phyloP scores from a whole-genome alignment of 208 protist genomes.

The Acanthamoeba triangularis region DNA sequence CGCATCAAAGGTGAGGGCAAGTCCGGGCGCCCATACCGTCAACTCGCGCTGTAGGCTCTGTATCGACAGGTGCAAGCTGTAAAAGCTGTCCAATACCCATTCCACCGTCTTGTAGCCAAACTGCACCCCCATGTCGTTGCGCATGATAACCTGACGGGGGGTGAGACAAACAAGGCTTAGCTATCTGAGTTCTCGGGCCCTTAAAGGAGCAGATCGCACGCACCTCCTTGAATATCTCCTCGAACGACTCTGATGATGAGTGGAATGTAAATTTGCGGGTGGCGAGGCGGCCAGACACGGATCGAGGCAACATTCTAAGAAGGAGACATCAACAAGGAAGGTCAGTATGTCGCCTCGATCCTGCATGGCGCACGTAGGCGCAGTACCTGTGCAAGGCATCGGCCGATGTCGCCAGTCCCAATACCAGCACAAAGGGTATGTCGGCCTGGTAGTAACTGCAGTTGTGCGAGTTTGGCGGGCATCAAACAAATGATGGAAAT shows the following conservation, averaged over 20 bases:
- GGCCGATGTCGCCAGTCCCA: constrained; percentile 10
- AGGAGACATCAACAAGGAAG: background rate
- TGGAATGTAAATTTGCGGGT: constrained; percentile 50
- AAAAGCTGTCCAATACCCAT: constrained; percentile 21
- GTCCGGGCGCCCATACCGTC: background rate
- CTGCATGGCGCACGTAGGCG: background rate
- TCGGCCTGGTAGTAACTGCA: constrained; percentile 49
- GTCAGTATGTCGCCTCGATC: no score
- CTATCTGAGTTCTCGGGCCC: background rate
- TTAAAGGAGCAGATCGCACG: background rate
- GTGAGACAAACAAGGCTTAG: background rate
- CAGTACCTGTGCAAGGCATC: constrained; percentile 30
- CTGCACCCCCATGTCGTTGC: constrained; percentile 6
- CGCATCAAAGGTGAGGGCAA: background rate
- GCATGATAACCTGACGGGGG: background rate
- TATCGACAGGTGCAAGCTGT: background rate
- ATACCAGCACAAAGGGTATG: constrained; percentile 20
- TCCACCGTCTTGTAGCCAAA: constrained; percentile 44
- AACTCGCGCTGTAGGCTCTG: constrained; percentile 42
- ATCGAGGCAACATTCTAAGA: constrained; percentile 15
- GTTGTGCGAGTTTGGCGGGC: background rate
- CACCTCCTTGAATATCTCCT: constrained; percentile 40
- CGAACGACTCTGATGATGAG: constrained; percentile 33
- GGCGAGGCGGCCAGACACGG: constrained; percentile 23
- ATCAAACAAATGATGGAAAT: background rate